Evolutionary conservation across 768 basidiomycete species (phyloP), one percentile per base, ranked within the genome.

Genomic region (Podaxis pistillaris): DNA sequence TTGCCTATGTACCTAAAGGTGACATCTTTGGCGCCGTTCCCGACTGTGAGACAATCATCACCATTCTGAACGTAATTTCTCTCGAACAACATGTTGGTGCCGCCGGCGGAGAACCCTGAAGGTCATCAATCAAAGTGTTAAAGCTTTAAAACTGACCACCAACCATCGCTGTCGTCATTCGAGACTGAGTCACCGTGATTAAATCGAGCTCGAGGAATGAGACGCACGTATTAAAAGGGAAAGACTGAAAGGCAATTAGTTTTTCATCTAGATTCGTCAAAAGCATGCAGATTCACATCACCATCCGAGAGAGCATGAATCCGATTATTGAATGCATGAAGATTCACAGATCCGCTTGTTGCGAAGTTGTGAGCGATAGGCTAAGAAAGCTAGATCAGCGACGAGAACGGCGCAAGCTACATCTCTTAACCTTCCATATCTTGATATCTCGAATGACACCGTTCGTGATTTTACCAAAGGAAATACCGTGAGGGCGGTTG

Each of bases 191-290:
- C 28, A 9, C 4, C 30, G 28, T 50, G 19, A 30, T 22, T 19
- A 1, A 49, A 1, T 44, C 28, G 24, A 15, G 49, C 51, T 15
- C 3, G 2, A 24, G 26, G 2, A 6, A 50, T 50, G 19, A 40
- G 38, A 73, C 83, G 51, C 69, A 86, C 84, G 84, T 86, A 65
- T 87, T 87, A 71, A 84, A 85, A 7, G 85, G 84, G 73, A 85
- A 85, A 1, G 81, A 76, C 81, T 85, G 63, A 8, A 44, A 22
- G 19, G 8, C 41, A 11, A 41, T 64, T 9, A 64, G 46, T 50
- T 15, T 52, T n/a, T 26, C 4, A 37, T 54, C 15, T 11, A 33
- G 3, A 15, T 50, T 50, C 8, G 9, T 4, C 26, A 24, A 28
- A 50, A 50, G 12, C 24, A 24, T 50, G 9, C 8, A 2, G 11